Percentiles rank a stretch among this genome's conserved stretches.
These are phyloP conservation scores for Xanthoceras sorbifolium DNA, from an alignment of 345 rosid genomes.

Conservation along the genomic window DNA sequence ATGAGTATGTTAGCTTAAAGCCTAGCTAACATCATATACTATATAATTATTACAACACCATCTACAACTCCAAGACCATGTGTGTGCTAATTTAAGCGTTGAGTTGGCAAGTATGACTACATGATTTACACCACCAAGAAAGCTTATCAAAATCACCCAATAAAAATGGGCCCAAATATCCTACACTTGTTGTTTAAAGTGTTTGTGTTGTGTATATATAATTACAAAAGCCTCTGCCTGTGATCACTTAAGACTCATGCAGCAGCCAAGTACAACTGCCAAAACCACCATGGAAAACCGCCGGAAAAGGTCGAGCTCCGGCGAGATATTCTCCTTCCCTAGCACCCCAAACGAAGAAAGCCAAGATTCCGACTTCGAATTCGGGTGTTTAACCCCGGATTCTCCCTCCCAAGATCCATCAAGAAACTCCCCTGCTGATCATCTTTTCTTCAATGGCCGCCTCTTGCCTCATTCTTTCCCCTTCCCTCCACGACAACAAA, in stretches of 20 bases:
- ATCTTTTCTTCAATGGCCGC: conserved; percentile 76
- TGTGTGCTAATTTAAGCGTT: conserved; percentile 8
- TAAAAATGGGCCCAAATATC: conserved; percentile 8
- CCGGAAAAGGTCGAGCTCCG: conserved; percentile 29
- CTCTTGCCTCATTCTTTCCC: conserved; percentile 80
- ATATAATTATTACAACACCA: conserved; percentile 28
- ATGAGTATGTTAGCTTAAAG: conserved; percentile 2
- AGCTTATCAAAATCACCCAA: conserved; percentile 11
- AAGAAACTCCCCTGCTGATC: conserved; percentile 80
- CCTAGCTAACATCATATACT: conserved; percentile 24
- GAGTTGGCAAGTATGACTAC: conserved; percentile 34
- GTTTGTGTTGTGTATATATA: conserved; percentile 26
- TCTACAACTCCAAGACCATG: background rate
- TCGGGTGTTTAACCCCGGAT: conserved; percentile 60
- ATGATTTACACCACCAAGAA: conserved; percentile 30
- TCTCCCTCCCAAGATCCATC: conserved; percentile 53
- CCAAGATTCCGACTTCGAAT: conserved; percentile 62
- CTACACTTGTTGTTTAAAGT: conserved; percentile 4
- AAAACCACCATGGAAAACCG: conserved; percentile 31
- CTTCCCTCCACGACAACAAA: conserved; percentile 13
- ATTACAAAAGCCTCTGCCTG: background rate
- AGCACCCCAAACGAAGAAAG: conserved; percentile 35
- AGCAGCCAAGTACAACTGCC: background rate
- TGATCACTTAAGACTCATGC: background rate
- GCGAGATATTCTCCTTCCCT: conserved; percentile 49